Base-by-base conservation (phyloP, 345 rosid genomes). In the Adansonia digitata region DNA sequence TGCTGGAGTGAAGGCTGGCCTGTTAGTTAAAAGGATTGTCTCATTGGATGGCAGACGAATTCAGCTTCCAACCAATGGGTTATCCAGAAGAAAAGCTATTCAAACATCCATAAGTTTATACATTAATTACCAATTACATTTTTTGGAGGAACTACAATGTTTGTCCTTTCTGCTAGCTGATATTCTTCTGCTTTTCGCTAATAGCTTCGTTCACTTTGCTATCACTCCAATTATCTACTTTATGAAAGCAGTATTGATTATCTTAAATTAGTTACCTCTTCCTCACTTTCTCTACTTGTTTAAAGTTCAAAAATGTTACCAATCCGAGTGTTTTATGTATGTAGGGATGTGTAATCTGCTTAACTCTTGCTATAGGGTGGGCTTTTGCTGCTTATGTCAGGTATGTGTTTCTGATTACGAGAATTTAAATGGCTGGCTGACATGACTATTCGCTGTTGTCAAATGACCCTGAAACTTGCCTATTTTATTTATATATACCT, bases 331-430 rank as follows among this genome's bases (percentile, higher is more conserved):
- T n/a, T 26, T 73, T 57, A 20, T 65, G 40, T 51, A 10, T 75
- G 77, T 69, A 95, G 98, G 99, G 99, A 75, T 93, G 96, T 76
- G 0, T 79, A 0, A 93, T 95, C 75, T 93, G 98, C 88, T 83
- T 93, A 79, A 22, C 42, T 79, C 98, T 95, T 82, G 98, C 99
- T 53, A 10, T 90, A 17, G 99, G 99, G 48, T 95, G 98, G 99
- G 89, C 81, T 51, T 71, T 81, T 48, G 99, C 99, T 83, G 89
- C 96, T 7, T 82, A 78, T 86, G 96, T 95, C 88, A 91, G 99
- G 99, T 93, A 93, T 59, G 11, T 24, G 40, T 56, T 79, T 75
- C 11, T 69, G 11, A 12, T 51, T 46, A 17, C 31, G 3, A 72
- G 56, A 71, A 64, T 68, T 46, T 35, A 11, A 49, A 69, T 17